Percentiles rank a stretch among this genome's conserved stretches.
phyloP scores from a whole-genome alignment of 768 basidiomycete genomes.

The Pleurotus tuber-regium region DNA sequence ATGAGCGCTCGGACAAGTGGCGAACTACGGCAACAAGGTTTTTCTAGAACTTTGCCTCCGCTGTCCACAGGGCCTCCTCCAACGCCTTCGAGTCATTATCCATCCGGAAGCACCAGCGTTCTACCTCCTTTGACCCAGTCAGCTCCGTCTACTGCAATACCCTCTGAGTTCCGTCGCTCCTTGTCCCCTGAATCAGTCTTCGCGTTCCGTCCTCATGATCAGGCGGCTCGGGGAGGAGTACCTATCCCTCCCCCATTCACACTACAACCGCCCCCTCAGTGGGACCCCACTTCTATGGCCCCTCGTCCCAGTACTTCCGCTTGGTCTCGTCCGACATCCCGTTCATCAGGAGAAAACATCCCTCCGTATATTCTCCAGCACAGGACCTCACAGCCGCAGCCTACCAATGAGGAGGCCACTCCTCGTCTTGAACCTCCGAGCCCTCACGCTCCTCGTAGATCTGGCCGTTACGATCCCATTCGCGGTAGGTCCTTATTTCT shows the following conservation, averaged over 20 bases:
- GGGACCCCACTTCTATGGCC: slow-evolving; percentile 42
- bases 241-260: slow-evolving; percentile 58
- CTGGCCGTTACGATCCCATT: slow-evolving; percentile 52
- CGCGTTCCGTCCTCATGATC: slow-evolving; percentile 32
- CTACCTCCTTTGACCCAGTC: slow-evolving; percentile 16
- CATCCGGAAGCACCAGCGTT: neutral
- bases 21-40: slow-evolving; percentile 20
- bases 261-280: slow-evolving; percentile 65
- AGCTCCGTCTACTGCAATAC: slow-evolving; percentile 21
- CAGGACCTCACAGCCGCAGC: neutral
- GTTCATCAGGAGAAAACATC: neutral
- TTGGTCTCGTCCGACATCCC: neutral
- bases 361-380: slow-evolving; percentile 12
- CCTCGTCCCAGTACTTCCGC: slow-evolving; percentile 22
- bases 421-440: slow-evolving; percentile 15
- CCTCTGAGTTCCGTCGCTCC: slow-evolving; percentile 23
- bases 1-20: neutral
- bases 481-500: slow-evolving; percentile 39
- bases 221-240: slow-evolving; percentile 21
- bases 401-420: neutral
- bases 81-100: slow-evolving; percentile 1
- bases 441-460: slow-evolving; percentile 30
- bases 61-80: slow-evolving; percentile 22
- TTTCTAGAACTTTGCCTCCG: slow-evolving; percentile 35
- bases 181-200: slow-evolving; percentile 33